Conservation (phyloP, 495 filamentous ascomycete species). For the Aspergillus biplanus region DNA sequence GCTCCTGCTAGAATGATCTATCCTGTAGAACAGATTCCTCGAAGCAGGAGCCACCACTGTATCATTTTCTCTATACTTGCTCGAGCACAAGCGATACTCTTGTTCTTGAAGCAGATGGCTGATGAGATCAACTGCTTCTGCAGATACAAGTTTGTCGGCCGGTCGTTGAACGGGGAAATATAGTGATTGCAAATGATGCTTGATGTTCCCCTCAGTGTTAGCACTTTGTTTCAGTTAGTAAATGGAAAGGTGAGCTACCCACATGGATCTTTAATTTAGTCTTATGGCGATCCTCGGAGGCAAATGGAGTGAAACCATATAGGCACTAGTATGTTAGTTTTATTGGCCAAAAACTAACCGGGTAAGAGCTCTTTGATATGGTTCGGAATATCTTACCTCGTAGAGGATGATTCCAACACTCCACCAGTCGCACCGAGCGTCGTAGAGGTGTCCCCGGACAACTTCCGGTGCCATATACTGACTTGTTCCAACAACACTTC, state of each 20-base stretch:
- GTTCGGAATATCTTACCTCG: constrained; percentile 55
- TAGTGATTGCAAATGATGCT: constrained; percentile 57
- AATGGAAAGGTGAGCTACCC: constrained; percentile 31
- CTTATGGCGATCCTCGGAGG: constrained; percentile 74
- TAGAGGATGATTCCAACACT: constrained; percentile 91
- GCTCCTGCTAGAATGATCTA: constrained; percentile 34
- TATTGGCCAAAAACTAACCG: not conserved
- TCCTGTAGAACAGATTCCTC: constrained; percentile 38
- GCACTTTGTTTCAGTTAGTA: constrained; percentile 5
- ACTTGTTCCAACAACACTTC: constrained; percentile 91
- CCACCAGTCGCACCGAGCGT: constrained; percentile 96
- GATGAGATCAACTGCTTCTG: constrained; percentile 74
- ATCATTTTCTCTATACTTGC: constrained; percentile 70
- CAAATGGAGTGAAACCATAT: constrained; percentile 89
- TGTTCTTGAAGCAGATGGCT: constrained; percentile 75
- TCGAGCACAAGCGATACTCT: constrained; percentile 72
- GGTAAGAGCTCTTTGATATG: not conserved
- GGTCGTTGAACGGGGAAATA: constrained; percentile 66
- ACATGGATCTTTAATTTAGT: constrained; percentile 83
- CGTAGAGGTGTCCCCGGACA: constrained; percentile 78
- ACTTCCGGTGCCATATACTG: constrained; percentile 99
- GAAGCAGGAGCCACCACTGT: constrained; percentile 35
- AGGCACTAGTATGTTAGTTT: constrained; percentile 59
- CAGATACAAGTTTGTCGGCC: constrained; percentile 53
- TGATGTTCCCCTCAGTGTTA: constrained; percentile 10